Conservation (phyloP, 805 yeast genomes). For the Kuraishia piskuri region DNA sequence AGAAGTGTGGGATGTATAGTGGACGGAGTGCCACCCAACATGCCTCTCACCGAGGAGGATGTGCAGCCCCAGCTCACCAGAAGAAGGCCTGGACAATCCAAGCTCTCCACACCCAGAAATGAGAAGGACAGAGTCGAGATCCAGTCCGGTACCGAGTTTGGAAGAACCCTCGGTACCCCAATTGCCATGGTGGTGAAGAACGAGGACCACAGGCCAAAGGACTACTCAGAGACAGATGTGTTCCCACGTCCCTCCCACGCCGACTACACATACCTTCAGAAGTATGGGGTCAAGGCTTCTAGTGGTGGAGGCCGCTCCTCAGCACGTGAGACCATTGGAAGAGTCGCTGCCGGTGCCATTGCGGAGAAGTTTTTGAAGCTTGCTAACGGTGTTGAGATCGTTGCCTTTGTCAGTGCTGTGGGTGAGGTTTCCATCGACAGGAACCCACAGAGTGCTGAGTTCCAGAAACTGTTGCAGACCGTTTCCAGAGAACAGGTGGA, state of each 20-base stretch:
- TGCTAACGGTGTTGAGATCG: slow-evolving; percentile 82
- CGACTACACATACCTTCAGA: slow-evolving; percentile 84
- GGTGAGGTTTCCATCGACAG: slow-evolving; percentile 76
- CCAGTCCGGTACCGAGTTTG: slow-evolving; percentile 91
- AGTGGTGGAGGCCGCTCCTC: slow-evolving; percentile 97
- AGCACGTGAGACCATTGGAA: slow-evolving; percentile 96
- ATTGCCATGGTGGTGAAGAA: slow-evolving; percentile 88
- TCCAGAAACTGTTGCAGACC: slow-evolving; percentile 58
- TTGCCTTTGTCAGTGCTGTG: slow-evolving; percentile 92
- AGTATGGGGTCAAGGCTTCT: slow-evolving; percentile 89
- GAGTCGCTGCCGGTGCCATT: slow-evolving; percentile 98
- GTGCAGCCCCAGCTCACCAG: slow-evolving; percentile 93
- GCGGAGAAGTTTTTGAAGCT: slow-evolving; percentile 84
- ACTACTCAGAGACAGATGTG: slow-evolving; percentile 88
- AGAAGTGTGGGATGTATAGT: slow-evolving; percentile 96
- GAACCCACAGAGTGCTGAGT: slow-evolving; percentile 54
- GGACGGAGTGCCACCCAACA: slow-evolving; percentile 96
- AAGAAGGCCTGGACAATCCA: slow-evolving; percentile 96
- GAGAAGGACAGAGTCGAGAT: slow-evolving; percentile 90
- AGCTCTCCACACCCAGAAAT: slow-evolving; percentile 88
- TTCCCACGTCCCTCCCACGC: slow-evolving; percentile 99
- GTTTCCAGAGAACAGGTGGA: slow-evolving; percentile 88
- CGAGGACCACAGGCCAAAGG: slow-evolving; percentile 96
- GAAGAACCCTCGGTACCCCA: slow-evolving; percentile 89
- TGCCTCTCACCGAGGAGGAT: slow-evolving; percentile 76